Conservation (phyloP, 2,329 filamentous ascomycete genomes). For the Fusarium sp. region DNA sequence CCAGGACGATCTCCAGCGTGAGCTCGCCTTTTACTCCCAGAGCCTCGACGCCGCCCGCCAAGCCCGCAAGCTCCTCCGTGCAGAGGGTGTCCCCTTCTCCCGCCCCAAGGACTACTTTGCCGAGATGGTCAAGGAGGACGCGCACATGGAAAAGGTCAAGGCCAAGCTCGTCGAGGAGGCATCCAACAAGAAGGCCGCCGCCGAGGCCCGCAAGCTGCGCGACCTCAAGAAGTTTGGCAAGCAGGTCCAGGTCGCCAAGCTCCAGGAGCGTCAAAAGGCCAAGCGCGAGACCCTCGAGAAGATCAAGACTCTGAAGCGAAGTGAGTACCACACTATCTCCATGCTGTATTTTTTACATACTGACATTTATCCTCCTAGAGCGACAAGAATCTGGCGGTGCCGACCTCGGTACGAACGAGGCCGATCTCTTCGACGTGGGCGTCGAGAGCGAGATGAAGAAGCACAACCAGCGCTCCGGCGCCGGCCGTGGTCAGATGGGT, state of each 20-base stretch:
- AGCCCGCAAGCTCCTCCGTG: constrained; percentile 79
- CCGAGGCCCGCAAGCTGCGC: constrained; percentile 90
- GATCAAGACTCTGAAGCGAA: constrained; percentile 94
- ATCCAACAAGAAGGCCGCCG: constrained; percentile 89
- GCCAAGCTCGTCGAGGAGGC: constrained; percentile 93
- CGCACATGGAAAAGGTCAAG: constrained; percentile 98
- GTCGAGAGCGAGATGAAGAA: constrained; percentile 74
- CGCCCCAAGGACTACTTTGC: constrained; percentile 96
- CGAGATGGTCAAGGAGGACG: constrained; percentile 98
- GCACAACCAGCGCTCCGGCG: constrained; percentile 53
- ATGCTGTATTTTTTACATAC: constrained; percentile 30
- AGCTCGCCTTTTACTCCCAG: constrained; percentile 94
- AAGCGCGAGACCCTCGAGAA: constrained; percentile 96
- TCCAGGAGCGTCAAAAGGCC: constrained; percentile 92
- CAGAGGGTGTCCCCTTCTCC: constrained; percentile 87
- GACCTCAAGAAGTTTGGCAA: constrained; percentile 99
- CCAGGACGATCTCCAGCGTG: constrained; percentile 91
- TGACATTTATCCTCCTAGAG: constrained; percentile 68
- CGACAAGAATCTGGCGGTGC: constrained; percentile 76
- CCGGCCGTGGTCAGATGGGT: constrained; percentile 50
- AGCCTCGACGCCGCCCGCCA: constrained; percentile 81
- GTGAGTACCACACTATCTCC: constrained; percentile 65
- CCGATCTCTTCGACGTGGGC: constrained; percentile 91
- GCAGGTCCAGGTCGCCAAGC: constrained; percentile 94
- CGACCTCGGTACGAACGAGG: constrained; percentile 77